Percentiles rank a stretch among this genome's conserved stretches.
These are phyloP conservation scores for Corymbia calophylla DNA, from an alignment of 441 rosid species.

Conservation along the genomic window DNA sequence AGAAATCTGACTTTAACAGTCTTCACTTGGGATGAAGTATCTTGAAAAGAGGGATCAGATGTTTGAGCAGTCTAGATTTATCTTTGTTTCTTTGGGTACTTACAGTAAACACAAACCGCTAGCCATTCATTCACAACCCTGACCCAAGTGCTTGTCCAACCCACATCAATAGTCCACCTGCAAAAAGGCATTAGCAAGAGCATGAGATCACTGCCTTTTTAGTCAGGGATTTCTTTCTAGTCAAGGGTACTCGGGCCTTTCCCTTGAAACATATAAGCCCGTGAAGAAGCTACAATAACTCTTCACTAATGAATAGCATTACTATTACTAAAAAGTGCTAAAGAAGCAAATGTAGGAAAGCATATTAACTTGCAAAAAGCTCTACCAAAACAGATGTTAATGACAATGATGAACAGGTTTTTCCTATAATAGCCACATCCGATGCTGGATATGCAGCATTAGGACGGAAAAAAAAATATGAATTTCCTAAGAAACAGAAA, in stretches of 20 bases:
- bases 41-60: neutral
- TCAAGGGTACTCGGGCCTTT: neutral
- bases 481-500: neutral
- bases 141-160: slow-evolving; percentile 99
- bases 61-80: neutral
- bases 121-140: slow-evolving; percentile 93
- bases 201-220: neutral
- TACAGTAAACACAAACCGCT: slow-evolving; percentile 86
- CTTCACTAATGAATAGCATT: neutral
- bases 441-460: neutral
- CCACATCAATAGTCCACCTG: slow-evolving; percentile 99
- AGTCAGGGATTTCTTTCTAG: neutral
- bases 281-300: neutral
- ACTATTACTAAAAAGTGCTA: neutral
- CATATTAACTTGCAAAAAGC: neutral
- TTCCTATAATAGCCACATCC: neutral
- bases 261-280: neutral
- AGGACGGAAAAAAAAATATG: neutral
- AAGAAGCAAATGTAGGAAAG: neutral
- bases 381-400: neutral
- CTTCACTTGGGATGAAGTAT: neutral
- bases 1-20: neutral
- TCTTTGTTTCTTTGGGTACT: slow-evolving; percentile 16
- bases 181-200: neutral
- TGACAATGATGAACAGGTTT: neutral